Percentiles rank a stretch among this genome's conserved stretches.
phyloP scores from a whole-genome alignment of 805 yeast species.

The Metschnikowia reukaufii region DNA sequence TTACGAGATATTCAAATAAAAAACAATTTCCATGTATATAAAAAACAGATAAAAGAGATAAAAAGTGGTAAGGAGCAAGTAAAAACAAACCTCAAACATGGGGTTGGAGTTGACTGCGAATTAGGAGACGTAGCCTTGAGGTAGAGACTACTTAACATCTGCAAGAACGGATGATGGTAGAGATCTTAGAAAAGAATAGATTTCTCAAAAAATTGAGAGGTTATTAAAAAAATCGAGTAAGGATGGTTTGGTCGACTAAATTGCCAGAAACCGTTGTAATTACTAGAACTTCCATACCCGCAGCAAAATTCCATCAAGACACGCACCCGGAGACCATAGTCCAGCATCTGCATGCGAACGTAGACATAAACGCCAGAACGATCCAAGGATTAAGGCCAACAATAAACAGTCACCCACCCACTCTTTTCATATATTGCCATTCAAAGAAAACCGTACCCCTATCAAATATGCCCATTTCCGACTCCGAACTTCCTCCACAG shows the following conservation, averaged over 20 bases:
- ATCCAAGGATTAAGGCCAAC: not conserved
- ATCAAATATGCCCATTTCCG: conserved; percentile 1
- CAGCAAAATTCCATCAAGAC: conserved; percentile 4
- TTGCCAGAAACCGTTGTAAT: not conserved
- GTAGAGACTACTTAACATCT: too few species aligned
- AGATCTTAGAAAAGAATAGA: too few species aligned
- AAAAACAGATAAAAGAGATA: too few species aligned
- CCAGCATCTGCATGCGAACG: conserved; percentile 6
- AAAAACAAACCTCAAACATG: too few species aligned
- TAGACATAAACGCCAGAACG: not conserved
- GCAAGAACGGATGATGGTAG: too few species aligned
- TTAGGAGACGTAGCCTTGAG: too few species aligned
- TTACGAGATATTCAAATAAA: too few species aligned
- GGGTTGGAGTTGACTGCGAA: too few species aligned
- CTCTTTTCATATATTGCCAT: not conserved
- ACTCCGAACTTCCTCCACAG: conserved; percentile 40
- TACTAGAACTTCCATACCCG: not conserved
- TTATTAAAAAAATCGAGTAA: not conserved
- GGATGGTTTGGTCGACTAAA: not conserved
- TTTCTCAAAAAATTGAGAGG: too few species aligned
- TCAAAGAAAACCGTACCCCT: not conserved
- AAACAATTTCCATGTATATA: too few species aligned
- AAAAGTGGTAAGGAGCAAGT: too few species aligned
- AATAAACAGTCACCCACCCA: not conserved
- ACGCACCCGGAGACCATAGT: conserved; percentile 3